Evolutionary conservation across 768 basidiomycete species (phyloP).

Genomic region (Agaricus bisporus): DNA sequence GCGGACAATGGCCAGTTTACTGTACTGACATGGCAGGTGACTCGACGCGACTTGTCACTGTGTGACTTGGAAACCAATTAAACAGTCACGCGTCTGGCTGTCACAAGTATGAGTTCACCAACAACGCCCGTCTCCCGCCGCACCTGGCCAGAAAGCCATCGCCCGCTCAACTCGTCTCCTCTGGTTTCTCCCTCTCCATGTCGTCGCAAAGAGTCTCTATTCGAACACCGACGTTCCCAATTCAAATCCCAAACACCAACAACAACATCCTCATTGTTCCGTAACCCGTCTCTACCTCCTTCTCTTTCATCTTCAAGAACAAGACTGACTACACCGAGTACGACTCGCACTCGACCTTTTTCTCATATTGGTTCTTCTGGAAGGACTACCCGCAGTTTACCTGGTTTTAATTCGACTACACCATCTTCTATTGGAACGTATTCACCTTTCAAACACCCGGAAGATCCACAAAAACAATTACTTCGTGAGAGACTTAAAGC

Average conservation of each 20-base stretch:
- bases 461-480: slow-evolving; percentile 47
- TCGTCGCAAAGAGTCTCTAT: slow-evolving; percentile 19
- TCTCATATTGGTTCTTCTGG: slow-evolving; percentile 1
- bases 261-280: neutral
- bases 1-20: no score
- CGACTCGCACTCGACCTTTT: no score
- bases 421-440: neutral
- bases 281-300: slow-evolving; percentile 17
- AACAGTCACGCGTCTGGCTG: slow-evolving; percentile 1
- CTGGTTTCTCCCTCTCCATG: slow-evolving; percentile 37
- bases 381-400: neutral
- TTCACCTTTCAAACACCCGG: slow-evolving; percentile 15
- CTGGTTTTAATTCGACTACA: slow-evolving; percentile 15
- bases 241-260: slow-evolving; percentile 2
- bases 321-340: no score
- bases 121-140: slow-evolving; percentile 30
- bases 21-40: no score
- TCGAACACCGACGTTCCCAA: slow-evolving; percentile 1
- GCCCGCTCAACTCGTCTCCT: slow-evolving; percentile 45
- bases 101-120: slow-evolving; percentile 15
- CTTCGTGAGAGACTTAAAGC: slow-evolving; percentile 56
- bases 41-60: slow-evolving; percentile 6
- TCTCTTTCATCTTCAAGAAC: slow-evolving; percentile 11
- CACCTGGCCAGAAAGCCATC: slow-evolving; percentile 23
- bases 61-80: slow-evolving; percentile 8